phyloP scores from a whole-genome alignment of 257 asterid species.

The Nicotiana paniculata region DNA sequence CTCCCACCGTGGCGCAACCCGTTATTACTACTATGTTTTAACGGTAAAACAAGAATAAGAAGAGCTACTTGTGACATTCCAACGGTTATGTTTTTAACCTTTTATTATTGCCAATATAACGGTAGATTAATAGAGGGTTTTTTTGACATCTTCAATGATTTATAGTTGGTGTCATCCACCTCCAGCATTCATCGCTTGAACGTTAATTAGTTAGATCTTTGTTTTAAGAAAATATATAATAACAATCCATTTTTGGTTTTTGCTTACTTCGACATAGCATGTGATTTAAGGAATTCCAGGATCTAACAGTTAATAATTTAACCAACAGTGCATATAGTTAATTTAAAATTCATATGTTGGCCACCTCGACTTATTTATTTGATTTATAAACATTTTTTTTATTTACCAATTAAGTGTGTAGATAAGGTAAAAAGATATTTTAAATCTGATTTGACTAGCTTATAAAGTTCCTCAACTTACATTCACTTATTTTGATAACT shows the following conservation, averaged over 20 bases:
- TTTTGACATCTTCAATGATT: constrained; percentile 2
- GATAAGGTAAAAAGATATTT: background rate
- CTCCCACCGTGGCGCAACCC: background rate
- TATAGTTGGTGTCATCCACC: background rate
- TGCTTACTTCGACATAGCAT: background rate
- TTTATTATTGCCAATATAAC: background rate
- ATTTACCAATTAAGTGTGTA: too few relatives aligned
- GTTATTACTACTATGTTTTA: background rate
- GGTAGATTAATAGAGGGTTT: background rate
- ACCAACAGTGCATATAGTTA: background rate
- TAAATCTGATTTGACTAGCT: background rate
- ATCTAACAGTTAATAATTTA: background rate
- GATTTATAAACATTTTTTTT: too few relatives aligned
- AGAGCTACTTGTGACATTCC: background rate
- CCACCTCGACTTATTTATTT: too few relatives aligned
- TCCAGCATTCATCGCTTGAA: background rate
- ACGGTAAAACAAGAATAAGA: background rate
- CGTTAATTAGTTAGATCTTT: too few relatives aligned
- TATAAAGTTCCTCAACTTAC: background rate
- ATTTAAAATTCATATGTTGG: too few relatives aligned
- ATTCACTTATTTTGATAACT: background rate
- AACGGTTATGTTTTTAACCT: background rate
- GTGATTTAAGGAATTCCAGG: background rate
- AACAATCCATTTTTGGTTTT: background rate
- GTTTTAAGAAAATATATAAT: too few relatives aligned